Conservation (phyloP, 2,329 filamentous ascomycete genomes). For the Teratosphaeriaceae sp. region DNA sequence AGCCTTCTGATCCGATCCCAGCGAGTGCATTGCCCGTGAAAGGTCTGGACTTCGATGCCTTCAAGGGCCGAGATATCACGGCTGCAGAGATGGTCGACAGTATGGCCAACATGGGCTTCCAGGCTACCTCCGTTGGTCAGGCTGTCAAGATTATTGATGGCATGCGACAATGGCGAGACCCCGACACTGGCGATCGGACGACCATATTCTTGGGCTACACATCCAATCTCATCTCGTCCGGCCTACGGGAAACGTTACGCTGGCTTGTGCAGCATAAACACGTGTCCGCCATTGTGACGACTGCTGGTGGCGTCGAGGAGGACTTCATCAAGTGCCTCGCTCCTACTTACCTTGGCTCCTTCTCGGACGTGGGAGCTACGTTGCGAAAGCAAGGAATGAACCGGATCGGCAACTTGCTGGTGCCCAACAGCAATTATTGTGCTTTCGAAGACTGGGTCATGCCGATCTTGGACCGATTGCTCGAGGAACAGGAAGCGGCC, state of each 20-base stretch:
- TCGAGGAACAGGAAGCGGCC: constrained; percentile 80
- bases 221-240: constrained; percentile 94
- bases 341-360: constrained; percentile 86
- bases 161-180: constrained; percentile 81
- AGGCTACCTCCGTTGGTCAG: constrained; percentile 73
- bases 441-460: constrained; percentile 97
- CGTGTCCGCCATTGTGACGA: constrained; percentile 88
- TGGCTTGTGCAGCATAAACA: constrained; percentile 92
- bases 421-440: constrained; percentile 97
- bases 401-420: constrained; percentile 89
- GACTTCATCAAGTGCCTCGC: constrained; percentile 98
- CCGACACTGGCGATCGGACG: constrained; percentile 69
- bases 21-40: constrained; percentile 71
- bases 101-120: constrained; percentile 82
- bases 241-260: constrained; percentile 81
- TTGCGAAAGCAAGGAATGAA: constrained; percentile 85
- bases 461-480: constrained; percentile 89
- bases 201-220: constrained; percentile 98
- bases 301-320: constrained; percentile 91
- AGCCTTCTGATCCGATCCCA: constrained; percentile 76
- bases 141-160: constrained; percentile 89
- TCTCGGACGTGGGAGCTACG: constrained; percentile 66
- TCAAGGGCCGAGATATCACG: constrained; percentile 68
- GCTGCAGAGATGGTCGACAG: constrained; percentile 75
- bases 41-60: constrained; percentile 86